These are phyloP conservation scores for Cicer judaicum DNA, from an alignment of 306 rosid genomes.

Conservation along the genomic window DNA sequence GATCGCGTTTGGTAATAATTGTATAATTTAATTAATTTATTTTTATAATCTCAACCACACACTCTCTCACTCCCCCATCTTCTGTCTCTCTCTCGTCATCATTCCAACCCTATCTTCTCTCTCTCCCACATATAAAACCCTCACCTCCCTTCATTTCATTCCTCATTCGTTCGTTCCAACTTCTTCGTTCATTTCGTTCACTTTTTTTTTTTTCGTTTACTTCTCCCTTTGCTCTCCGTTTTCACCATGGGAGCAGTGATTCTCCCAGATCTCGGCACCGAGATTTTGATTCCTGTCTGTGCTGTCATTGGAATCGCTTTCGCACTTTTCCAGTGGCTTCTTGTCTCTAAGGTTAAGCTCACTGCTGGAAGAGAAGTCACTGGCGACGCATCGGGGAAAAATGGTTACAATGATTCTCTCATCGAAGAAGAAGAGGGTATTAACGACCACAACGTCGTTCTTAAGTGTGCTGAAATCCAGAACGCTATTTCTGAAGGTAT, in stretches of 20 bases:
- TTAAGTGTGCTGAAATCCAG: constrained; percentile 92
- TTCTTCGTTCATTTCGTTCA: not conserved
- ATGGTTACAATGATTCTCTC: constrained; percentile 76
- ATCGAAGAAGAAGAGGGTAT: constrained; percentile 93
- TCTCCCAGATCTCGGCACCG: constrained; percentile 82
- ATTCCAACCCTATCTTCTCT: constrained; percentile 36
- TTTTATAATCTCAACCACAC: constrained; percentile 33
- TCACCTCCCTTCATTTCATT: not conserved
- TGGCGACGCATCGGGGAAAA: constrained; percentile 53
- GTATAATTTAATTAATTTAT: not conserved
- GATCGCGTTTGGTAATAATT: not conserved
- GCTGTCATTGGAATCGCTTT: constrained; percentile 77
- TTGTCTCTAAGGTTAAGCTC: constrained; percentile 78
- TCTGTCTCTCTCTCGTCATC: constrained; percentile 33
- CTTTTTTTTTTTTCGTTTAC: not conserved
- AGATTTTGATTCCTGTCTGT: constrained; percentile 83
- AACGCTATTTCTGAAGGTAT: constrained; percentile 91
- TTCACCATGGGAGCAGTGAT: constrained; percentile 64
- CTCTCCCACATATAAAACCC: constrained; percentile 44
- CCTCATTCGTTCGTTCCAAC: not conserved
- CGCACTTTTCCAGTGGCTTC: constrained; percentile 75
- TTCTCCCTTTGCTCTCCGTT: not conserved
- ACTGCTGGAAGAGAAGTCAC: constrained; percentile 52
- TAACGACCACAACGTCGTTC: constrained; percentile 83
- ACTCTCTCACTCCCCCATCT: constrained; percentile 36